These are phyloP conservation scores for Pholiota adiposa DNA, from an alignment of 1,284 basidiomycete species.

Conservation along the genomic window DNA sequence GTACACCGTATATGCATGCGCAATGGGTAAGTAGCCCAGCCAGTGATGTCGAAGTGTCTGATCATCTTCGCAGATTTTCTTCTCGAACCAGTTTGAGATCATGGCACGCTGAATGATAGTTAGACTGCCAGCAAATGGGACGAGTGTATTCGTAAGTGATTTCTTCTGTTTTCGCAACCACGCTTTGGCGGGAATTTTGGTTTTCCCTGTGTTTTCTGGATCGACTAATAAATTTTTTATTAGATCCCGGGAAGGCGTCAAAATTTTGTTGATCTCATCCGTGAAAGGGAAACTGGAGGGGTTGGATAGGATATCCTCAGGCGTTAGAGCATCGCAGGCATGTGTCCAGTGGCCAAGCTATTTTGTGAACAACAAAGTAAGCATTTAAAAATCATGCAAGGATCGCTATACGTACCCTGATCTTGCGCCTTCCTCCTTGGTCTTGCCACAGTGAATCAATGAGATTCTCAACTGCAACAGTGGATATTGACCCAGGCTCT, in stretches of 20 bases:
- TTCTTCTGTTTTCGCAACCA: slow-evolving; percentile 13
- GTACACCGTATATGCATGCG: slow-evolving; percentile 19
- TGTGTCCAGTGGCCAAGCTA: slow-evolving; percentile 1
- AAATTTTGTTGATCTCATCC: slow-evolving; percentile 15
- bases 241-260: not conserved
- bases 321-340: not conserved
- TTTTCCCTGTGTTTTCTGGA: slow-evolving; percentile 2
- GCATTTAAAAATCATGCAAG: no score
- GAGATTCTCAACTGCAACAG: not conserved
- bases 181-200: slow-evolving; percentile 19
- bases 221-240: slow-evolving; percentile 8
- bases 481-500: not conserved
- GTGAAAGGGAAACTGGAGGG: slow-evolving; percentile 11
- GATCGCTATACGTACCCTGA: not conserved
- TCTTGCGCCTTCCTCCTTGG: not conserved
- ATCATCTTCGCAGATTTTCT: slow-evolving; percentile 9
- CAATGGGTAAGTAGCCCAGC: slow-evolving; percentile 19
- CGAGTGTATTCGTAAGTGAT: not conserved
- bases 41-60: slow-evolving; percentile 4
- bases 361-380: no score
- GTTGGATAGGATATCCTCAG: not conserved
- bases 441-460: not conserved
- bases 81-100: slow-evolving; percentile 30
- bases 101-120: slow-evolving; percentile 20
- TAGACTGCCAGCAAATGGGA: slow-evolving; percentile 22